Conservation (phyloP, 768 basidiomycete species). For the Tricholoma flavovirens region DNA sequence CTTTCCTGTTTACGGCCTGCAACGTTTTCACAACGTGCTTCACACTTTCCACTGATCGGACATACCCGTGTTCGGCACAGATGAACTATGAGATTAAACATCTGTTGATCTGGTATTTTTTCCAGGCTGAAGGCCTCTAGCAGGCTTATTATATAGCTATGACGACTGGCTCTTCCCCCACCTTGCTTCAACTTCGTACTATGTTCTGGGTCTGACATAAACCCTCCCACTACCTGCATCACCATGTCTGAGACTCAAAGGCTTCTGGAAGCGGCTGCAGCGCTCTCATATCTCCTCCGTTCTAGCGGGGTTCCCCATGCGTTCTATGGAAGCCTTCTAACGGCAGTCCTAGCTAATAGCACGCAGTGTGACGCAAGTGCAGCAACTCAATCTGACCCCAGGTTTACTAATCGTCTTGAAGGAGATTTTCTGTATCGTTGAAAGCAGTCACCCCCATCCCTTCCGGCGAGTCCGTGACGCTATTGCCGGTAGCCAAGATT, state of each 20-base stretch:
- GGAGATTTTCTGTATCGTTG: constrained; percentile 85
- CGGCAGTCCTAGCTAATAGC: constrained; percentile 61
- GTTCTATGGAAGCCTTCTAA: constrained; percentile 72
- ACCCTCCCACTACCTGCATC: constrained; percentile 20
- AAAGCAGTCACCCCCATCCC: constrained; percentile 65
- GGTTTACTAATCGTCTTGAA: constrained; percentile 24
- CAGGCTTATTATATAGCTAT: constrained; percentile 50
- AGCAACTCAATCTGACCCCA: constrained; percentile 2
- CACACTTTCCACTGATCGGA: constrained; percentile 38
- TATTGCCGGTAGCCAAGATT: constrained; percentile 53
- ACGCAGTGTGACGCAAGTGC: constrained; percentile 59
- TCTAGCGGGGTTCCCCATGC: constrained; percentile 65
- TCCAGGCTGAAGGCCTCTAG: constrained; percentile 38
- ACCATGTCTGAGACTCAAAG: constrained; percentile 68
- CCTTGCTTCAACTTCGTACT: constrained; percentile 43
- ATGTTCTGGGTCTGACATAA: constrained; percentile 44
- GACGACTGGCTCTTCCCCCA: constrained; percentile 29
- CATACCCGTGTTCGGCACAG: constrained; percentile 38
- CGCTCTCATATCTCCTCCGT: constrained; percentile 62
- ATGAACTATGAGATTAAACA: constrained; percentile 36
- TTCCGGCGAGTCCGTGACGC: constrained; percentile 81
- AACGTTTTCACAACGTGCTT: constrained; percentile 39
- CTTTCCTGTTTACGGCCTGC: constrained; percentile 27
- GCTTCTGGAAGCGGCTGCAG: constrained; percentile 70
- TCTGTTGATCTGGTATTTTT: constrained; percentile 39